Evolutionary conservation across 306 rosid genomes (phyloP), one percentile per base, ranked within the genome.

Genomic region (Carpinus viminea): DNA sequence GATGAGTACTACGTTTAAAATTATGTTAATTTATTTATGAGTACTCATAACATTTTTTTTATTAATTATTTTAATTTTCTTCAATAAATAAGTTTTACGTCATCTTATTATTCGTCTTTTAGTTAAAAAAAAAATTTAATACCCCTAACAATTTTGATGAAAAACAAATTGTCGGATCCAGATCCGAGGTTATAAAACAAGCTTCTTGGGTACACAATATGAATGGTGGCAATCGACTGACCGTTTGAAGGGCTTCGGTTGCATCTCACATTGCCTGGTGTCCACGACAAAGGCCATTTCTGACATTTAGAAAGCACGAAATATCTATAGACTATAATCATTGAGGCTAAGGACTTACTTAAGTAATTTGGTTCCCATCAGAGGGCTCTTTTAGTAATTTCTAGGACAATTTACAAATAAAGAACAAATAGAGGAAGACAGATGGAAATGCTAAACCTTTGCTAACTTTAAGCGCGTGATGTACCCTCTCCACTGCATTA

Each of bases 351-450:
- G 34, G 77, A 66, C 78, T 75, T 76, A 16, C 75, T 79, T 80
- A 72, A 20, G 84, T 76, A 84, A 84, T 65, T 83, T 79, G 74
- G 64, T 26, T 13, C 2, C 79, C 12, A 12, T 7, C 47, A 13
- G 5, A 68, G 61, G 84, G 79, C 45, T 73, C 54, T 84, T 73
- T 73, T 76, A 57, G 84, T 80, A 72, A 76, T 61, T 45, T 41
- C n/a, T 0, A 0, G 0, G 8, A 21, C 4, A 52, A 8, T 72
- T 66, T 50, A 26, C 15, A 77, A 55, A n/a, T 18, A 26, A 52
- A 51, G 26, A 60, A 18, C 76, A 11, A 31, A 18, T 41, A 10
- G 36, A 47, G 21, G 11, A 5, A 57, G 28, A 17, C n/a, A n/a
- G 34, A 11, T 1, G 15, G 55, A 38, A 46, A 15, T 17, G 47